phyloP scores from a whole-genome alignment of 768 basidiomycete genomes.

The Tulasnella calospora region DNA sequence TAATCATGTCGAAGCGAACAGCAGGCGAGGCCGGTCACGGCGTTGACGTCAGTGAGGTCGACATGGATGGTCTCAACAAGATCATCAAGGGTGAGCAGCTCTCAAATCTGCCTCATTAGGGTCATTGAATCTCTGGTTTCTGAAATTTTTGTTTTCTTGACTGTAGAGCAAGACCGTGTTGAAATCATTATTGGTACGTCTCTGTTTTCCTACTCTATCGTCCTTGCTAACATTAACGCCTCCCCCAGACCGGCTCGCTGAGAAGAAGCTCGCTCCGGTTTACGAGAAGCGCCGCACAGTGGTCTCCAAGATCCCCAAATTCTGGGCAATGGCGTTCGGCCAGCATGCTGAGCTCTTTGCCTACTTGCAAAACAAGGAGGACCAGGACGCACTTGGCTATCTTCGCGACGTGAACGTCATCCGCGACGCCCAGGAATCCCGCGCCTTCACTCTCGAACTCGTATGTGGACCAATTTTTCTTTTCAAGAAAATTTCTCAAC shows the following conservation, averaged over 20 bases:
- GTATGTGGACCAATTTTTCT: conserved; percentile 47
- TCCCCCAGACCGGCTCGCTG: conserved; percentile 14
- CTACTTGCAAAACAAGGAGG: conserved; percentile 65
- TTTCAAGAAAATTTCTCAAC: not conserved
- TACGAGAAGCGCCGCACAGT: conserved; percentile 68
- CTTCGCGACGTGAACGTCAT: conserved; percentile 81
- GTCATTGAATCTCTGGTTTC: not conserved
- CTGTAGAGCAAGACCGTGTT: not conserved
- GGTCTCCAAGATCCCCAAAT: conserved; percentile 62
- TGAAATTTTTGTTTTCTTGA: not conserved
- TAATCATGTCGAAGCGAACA: not conserved
- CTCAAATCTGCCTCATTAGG: not conserved
- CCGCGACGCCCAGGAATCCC: conserved; percentile 64
- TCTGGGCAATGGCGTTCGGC: conserved; percentile 81
- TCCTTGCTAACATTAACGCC: not conserved
- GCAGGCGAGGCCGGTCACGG: conserved; percentile 6
- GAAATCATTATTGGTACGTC: conserved; percentile 9
- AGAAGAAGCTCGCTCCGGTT: not conserved
- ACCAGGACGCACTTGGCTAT: conserved; percentile 76
- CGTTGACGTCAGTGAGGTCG: not conserved
- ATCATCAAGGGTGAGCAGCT: not conserved
- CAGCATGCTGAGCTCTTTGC: conserved; percentile 60
- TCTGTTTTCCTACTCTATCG: not conserved
- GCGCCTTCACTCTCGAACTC: conserved; percentile 83
- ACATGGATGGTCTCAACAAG: not conserved